Conservation (phyloP, 106 monocot genomes). For the Dendrobium officinale region DNA sequence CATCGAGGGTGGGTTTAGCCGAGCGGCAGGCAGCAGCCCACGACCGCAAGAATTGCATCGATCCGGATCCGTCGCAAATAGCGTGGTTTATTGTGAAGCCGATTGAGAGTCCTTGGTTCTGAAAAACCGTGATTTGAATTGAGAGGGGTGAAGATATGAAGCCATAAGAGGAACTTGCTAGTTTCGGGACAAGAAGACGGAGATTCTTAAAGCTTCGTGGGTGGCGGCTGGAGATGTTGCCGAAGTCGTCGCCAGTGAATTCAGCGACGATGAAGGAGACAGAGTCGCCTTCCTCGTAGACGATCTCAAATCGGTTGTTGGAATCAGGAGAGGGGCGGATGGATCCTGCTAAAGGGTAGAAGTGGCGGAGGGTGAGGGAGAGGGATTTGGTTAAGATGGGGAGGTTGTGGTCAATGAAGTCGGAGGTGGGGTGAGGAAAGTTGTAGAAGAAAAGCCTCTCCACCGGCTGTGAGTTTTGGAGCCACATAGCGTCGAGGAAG, state of each 20-base stretch:
- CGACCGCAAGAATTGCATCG: constrained; percentile 16
- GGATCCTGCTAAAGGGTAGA: constrained; percentile 35
- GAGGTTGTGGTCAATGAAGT: constrained; percentile 21
- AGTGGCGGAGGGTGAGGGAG: constrained; percentile 33
- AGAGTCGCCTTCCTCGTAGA: constrained; percentile 20
- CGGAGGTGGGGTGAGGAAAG: constrained; percentile 17
- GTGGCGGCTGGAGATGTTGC: constrained; percentile 3
- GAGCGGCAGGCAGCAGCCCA: constrained; percentile 14
- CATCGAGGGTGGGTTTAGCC: background rate
- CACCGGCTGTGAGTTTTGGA: constrained; percentile 13
- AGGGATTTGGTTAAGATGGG: constrained; percentile 41
- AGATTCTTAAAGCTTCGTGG: constrained; percentile 10
- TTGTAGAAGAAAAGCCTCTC: constrained; percentile 54
- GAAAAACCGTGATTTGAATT: background rate
- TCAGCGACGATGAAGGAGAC: background rate
- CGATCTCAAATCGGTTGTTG: constrained; percentile 17
- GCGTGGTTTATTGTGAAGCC: background rate
- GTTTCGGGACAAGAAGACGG: constrained; percentile 13
- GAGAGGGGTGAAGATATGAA: constrained; percentile 20
- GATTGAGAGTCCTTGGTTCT: background rate
- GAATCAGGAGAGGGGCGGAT: background rate
- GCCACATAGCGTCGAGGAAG: constrained; percentile 30
- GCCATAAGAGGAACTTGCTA: constrained; percentile 5
- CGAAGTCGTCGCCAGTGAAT: constrained; percentile 5
- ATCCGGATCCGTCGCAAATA: background rate